Evolutionary conservation across 352 stramenopile species (phyloP), one percentile per base, ranked within the genome.

Genomic region (Salisapilia sapeloensis): DNA sequence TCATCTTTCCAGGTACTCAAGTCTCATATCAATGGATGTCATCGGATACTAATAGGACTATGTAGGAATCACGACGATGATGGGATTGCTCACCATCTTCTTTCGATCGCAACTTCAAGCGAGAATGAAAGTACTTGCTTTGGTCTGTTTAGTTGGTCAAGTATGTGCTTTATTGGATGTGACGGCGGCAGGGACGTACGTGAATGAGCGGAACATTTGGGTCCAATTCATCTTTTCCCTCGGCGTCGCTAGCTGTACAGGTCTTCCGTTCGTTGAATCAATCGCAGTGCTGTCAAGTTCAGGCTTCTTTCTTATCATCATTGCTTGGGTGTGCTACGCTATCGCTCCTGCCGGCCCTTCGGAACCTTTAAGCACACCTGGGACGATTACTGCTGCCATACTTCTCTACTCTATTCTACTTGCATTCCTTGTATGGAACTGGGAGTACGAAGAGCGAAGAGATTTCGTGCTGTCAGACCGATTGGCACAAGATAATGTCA

Each of bases 171-270:
- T 86, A 8, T 47, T 85, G 0, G 72, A 85, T 48, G 85, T 66
- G 8, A 86, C 66, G 1, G 65, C 67, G 2, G 70, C 64, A 2
- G 74, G 62, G 3, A 83, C 63, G 5, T 60, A 60, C 13, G 72
- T 89, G 24, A 83, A 57, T 23, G 67, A 90, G 41, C 51, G 65
- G 9, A 90, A 90, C 33, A 67, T 85, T 29, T 86, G 70, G 67
- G 74, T 86, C 24, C 70, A 90, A 38, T 86, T 86, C 42, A 80
- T 86, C 42, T 85, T 86, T 41, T 81, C 70, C 20, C 44, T 84
- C 0, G 72, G 72, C 9, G 85, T 84, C 44, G 84, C 69, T 14
- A 83, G 64, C 46, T 85, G 69, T 4, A 85, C 72, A 2, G 72
- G 69, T 0, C 46, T 86, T 19, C 77, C 57, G 15, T 86, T 86